These are phyloP conservation scores for Vaccinium darrowii DNA, from an alignment of 148 eudicot species.

Conservation along the genomic window DNA sequence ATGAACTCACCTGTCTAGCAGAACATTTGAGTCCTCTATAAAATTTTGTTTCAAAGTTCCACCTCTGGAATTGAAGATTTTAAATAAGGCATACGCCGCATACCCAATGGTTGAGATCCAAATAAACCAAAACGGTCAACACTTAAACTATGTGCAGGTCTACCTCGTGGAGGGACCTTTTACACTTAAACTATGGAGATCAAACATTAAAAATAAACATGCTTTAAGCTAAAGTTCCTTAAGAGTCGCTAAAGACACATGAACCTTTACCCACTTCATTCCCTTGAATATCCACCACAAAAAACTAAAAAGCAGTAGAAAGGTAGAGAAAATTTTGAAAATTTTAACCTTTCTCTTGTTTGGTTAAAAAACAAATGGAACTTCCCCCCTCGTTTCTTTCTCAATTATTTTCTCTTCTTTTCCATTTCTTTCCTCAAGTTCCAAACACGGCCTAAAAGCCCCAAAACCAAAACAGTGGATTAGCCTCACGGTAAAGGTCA, in stretches of 20 bases:
- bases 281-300: conserved; percentile 20
- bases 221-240: conserved; percentile 26
- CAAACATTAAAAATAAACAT: conserved; percentile 5
- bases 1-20: background rate
- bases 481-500: conserved; percentile 4
- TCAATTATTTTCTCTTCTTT: too few species aligned
- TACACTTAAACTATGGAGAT: conserved; percentile 19
- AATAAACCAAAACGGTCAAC: conserved; percentile 41
- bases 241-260: conserved; percentile 33
- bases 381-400: too few species aligned
- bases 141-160: conserved; percentile 52
- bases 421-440: too few species aligned
- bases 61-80: conserved; percentile 11
- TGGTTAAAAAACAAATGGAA: too few species aligned
- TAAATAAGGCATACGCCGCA: background rate
- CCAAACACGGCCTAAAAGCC: background rate
- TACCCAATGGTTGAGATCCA: conserved; percentile 26
- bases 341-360: too few species aligned
- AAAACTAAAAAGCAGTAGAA: background rate
- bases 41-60: background rate
- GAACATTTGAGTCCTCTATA: background rate
- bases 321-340: too few species aligned
- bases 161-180: conserved; percentile 35
- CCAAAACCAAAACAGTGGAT: conserved; percentile 5
- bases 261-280: conserved; percentile 19